Evolutionary conservation across 345 rosid species (phyloP).

Genomic region (Gossypium stocksii): DNA sequence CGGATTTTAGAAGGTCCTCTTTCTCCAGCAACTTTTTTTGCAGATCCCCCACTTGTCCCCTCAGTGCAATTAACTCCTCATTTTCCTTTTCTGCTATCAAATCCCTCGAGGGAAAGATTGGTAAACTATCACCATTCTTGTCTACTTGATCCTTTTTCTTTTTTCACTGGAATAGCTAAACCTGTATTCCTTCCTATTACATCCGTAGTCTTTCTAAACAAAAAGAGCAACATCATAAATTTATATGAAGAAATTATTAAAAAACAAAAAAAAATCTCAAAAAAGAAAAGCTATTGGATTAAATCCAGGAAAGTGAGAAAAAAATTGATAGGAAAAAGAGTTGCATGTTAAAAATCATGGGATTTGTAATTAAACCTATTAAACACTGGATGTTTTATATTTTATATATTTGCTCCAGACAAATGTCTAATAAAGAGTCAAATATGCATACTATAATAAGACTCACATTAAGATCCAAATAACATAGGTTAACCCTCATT

Average conservation of each 20-base stretch:
- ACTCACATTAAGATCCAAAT: not conserved
- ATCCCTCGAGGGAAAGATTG: conserved; percentile 43
- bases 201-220: conserved; percentile 37
- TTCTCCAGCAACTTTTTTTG: conserved; percentile 63
- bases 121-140: conserved; percentile 34
- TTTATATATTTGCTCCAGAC: not conserved
- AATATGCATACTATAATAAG: not conserved
- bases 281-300: not conserved
- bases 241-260: not conserved
- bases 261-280: not conserved
- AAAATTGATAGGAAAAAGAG: not conserved
- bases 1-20: conserved; percentile 74
- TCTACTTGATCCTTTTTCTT: conserved; percentile 60
- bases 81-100: conserved; percentile 46
- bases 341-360: not conserved
- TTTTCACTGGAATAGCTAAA: conserved; percentile 55
- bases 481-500: too few relatives aligned
- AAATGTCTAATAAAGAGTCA: not conserved
- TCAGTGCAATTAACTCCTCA: conserved; percentile 57
- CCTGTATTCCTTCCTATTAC: conserved; percentile 54
- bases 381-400: not conserved
- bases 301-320: not conserved
- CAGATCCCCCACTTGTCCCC: conserved; percentile 69
- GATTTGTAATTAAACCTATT: not conserved
- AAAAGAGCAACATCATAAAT: conserved; percentile 9